phyloP scores from a whole-genome alignment of 768 basidiomycete species.

The Lactarius hengduanensis region DNA sequence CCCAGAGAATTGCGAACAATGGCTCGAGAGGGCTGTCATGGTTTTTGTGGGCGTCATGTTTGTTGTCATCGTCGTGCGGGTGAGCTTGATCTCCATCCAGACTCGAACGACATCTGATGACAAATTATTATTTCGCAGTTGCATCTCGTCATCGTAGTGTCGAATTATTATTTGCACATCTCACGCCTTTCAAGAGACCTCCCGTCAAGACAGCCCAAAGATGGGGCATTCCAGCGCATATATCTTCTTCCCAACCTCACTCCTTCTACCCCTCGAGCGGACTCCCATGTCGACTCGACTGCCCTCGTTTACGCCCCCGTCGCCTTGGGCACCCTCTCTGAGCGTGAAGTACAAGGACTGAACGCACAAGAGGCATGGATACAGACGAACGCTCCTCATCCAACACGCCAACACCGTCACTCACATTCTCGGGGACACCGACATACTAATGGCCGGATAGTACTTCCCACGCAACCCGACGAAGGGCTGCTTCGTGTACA shows the following conservation, averaged over 20 bases:
- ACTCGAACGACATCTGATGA: slow-evolving; percentile 3
- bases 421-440: slow-evolving; percentile 29
- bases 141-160: slow-evolving; percentile 73
- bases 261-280: slow-evolving; percentile 31
- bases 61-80: slow-evolving; percentile 63
- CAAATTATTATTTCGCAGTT: slow-evolving; percentile 48
- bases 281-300: slow-evolving; percentile 8
- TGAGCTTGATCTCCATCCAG: slow-evolving; percentile 39
- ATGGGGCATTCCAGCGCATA: slow-evolving; percentile 52
- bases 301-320: slow-evolving; percentile 70
- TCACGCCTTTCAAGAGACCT: slow-evolving; percentile 41
- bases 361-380: slow-evolving; percentile 70
- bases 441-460: slow-evolving; percentile 29
- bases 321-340: slow-evolving; percentile 53
- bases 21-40: slow-evolving; percentile 67
- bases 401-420: slow-evolving; percentile 33
- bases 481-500: slow-evolving; percentile 46
- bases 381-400: slow-evolving; percentile 29
- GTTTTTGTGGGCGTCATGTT: slow-evolving; percentile 57
- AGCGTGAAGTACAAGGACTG: slow-evolving; percentile 48
- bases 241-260: slow-evolving; percentile 53
- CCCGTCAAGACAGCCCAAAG: slow-evolving; percentile 26
- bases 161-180: slow-evolving; percentile 60
- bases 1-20: slow-evolving; percentile 78
- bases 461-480: slow-evolving; percentile 44